phyloP scores from a whole-genome alignment of 441 rosid genomes.

The Bruguiera hainesii region DNA sequence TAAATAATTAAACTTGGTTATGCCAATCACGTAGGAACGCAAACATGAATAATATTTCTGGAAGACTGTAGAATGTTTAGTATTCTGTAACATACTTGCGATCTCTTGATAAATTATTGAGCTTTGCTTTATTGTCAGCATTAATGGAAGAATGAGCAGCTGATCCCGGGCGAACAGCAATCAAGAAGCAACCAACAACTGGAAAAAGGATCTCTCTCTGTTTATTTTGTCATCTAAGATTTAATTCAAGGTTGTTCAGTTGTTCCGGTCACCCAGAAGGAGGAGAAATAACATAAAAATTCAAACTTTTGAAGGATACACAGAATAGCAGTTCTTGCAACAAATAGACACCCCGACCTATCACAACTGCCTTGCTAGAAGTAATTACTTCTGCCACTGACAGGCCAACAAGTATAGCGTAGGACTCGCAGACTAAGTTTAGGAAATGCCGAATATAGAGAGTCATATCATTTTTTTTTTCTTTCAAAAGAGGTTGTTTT shows the following conservation, averaged over 20 bases:
- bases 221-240: conserved; percentile 79
- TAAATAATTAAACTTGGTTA: conserved; percentile 4
- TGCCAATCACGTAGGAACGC: too few relatives aligned
- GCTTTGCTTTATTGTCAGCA: conserved; percentile 64
- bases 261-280: conserved; percentile 46
- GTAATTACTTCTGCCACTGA: conserved; percentile 72
- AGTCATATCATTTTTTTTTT: too few relatives aligned
- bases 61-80: conserved; percentile 21
- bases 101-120: conserved; percentile 28
- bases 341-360: conserved; percentile 36
- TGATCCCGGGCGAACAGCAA: conserved; percentile 78
- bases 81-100: conserved; percentile 20
- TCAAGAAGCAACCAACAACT: conserved; percentile 74
- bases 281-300: neutral
- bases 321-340: neutral
- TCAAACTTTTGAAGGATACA: neutral
- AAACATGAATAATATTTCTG: too few relatives aligned
- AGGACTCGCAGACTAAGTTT: conserved; percentile 7
- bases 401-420: conserved; percentile 83
- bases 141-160: conserved; percentile 74
- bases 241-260: conserved; percentile 72
- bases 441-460: too few relatives aligned
- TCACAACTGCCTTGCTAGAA: conserved; percentile 64
- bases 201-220: conserved; percentile 71
- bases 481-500: too few relatives aligned